A percentile compares a stretch with the other conserved stretches of the same genome.
These are phyloP conservation scores for Plectosphaerella plurivora DNA, from an alignment of 2,329 filamentous ascomycete genomes.

Conservation along the genomic window DNA sequence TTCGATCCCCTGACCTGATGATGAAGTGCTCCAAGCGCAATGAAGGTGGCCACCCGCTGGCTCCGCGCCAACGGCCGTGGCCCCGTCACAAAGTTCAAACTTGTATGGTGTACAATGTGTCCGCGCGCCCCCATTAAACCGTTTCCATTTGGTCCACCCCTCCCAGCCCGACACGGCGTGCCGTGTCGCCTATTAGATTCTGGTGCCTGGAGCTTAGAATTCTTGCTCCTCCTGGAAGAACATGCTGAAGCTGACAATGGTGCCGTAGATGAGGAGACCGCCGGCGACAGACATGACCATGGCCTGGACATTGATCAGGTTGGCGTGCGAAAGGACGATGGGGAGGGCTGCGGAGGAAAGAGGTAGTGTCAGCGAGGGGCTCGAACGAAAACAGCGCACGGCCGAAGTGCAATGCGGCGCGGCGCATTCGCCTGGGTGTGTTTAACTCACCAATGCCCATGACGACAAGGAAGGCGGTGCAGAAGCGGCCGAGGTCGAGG, in stretches of 20 bases:
- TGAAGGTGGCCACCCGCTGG: too few relatives aligned
- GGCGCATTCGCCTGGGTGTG: not conserved
- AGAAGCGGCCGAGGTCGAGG: slow-evolving; percentile 90
- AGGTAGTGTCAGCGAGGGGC: slow-evolving; percentile 4
- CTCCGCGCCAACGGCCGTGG: too few relatives aligned
- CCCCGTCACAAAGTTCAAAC: too few relatives aligned
- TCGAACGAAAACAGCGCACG: not conserved
- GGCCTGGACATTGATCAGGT: slow-evolving; percentile 74
- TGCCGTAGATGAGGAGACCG: slow-evolving; percentile 92
- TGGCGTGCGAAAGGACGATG: slow-evolving; percentile 79
- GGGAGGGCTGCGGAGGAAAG: slow-evolving; percentile 64
- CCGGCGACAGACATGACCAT: slow-evolving; percentile 95
- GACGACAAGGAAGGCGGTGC: slow-evolving; percentile 91
- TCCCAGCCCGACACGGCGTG: too few relatives aligned
- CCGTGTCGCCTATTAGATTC: too few relatives aligned
- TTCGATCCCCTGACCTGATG: too few relatives aligned
- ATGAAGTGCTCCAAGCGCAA: too few relatives aligned
- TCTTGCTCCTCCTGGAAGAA: slow-evolving; percentile 98
- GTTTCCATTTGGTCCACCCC: too few relatives aligned
- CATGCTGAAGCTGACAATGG: slow-evolving; percentile 96
- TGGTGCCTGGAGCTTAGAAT: slow-evolving; percentile 52
- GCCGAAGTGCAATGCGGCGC: not conserved
- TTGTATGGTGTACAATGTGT: too few relatives aligned
- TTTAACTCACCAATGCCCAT: slow-evolving; percentile 83
- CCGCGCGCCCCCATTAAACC: too few relatives aligned